A percentile compares a stretch with the other conserved stretches of the same genome.
These are phyloP conservation scores for Astrothelium subdiscretum DNA, from an alignment of 495 filamentous ascomycete genomes.

Conservation along the genomic window DNA sequence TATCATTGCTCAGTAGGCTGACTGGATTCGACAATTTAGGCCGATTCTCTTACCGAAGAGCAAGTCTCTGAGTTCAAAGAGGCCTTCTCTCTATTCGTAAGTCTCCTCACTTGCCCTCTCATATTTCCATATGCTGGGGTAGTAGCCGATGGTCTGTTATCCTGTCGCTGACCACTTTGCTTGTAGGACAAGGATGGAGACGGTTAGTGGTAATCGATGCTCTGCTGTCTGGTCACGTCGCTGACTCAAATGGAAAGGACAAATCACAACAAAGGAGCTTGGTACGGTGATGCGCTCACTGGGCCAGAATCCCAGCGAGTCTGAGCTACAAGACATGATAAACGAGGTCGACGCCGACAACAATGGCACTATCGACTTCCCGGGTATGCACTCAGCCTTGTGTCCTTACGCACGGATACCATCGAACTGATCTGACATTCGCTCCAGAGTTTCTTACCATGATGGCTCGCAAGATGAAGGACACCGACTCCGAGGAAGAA, in stretches of 20 bases:
- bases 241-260: slow-evolving; percentile 44
- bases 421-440: slow-evolving; percentile 2
- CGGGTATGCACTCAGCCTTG: slow-evolving; percentile 45
- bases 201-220: slow-evolving; percentile 54
- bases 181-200: slow-evolving; percentile 97
- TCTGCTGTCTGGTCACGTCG: not conserved
- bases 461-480: slow-evolving; percentile 99
- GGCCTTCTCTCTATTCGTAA: slow-evolving; percentile 98
- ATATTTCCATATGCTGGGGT: not conserved
- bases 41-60: slow-evolving; percentile 73
- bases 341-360: slow-evolving; percentile 99
- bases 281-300: slow-evolving; percentile 99
- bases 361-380: slow-evolving; percentile 99
- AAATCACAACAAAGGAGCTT: slow-evolving; percentile 99
- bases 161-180: not conserved
- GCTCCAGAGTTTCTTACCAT: slow-evolving; percentile 88
- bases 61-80: slow-evolving; percentile 99
- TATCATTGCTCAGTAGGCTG: not conserved
- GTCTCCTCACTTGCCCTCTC: slow-evolving; percentile 31
- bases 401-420: not conserved
- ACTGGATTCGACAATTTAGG: slow-evolving; percentile 15
- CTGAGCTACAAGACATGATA: slow-evolving; percentile 99
- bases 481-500: slow-evolving; percentile 98
- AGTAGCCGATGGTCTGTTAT: slow-evolving; percentile 13
- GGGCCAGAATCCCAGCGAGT: slow-evolving; percentile 97